Base-by-base conservation (phyloP, 805 yeast species). In the Yarrowia alimentaria region DNA sequence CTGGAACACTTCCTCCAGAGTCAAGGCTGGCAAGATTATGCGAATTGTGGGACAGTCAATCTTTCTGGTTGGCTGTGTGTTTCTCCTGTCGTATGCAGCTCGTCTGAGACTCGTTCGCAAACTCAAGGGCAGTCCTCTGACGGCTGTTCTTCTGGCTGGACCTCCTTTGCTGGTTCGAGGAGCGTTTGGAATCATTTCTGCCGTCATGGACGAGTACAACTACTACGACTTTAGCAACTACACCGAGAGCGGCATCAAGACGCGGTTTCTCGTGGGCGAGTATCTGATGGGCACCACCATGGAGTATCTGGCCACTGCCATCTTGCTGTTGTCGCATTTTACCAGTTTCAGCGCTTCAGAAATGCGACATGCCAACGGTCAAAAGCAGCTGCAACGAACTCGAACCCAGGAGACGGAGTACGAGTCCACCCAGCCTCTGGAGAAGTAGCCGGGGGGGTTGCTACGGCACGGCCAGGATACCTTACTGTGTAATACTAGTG, bases 201-300 rank as follows among this genome's bases (percentile, higher is more conserved):
- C 45, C 13, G 12, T 38, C 4, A 32, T 38, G 6, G 10, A 18
- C 9, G 45, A 25, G 7, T 38, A n/a, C 24, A 38, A 38, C 32
- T 38, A 38, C 13, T 38, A n/a, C 9, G 32, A 38, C 6, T 38
- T 38, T 32, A 38, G 8, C 45, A 38, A 38, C 10, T 38, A 38
- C 13, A 19, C 18, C 32, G 32, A 18, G 2, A 10, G 2, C 18
- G 45, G 45, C 10, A 20, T 38, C 18, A 25, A 38, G 7, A 19
- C n/a, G 18, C 25, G 17, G 25, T 38, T 38, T 13, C 24, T 38
- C 6, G 9, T 38, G 1, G 45, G 45, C 2, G 45, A 38, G 24
- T 38, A 38, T 19, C 22, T 38, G 11, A 38, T 38, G 45, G 45
- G 45, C 13, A 26, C 45, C 17, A 38, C 45, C 25, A 38, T 38